Conservation (phyloP, 768 basidiomycete species). For the Austroboletus festivus region DNA sequence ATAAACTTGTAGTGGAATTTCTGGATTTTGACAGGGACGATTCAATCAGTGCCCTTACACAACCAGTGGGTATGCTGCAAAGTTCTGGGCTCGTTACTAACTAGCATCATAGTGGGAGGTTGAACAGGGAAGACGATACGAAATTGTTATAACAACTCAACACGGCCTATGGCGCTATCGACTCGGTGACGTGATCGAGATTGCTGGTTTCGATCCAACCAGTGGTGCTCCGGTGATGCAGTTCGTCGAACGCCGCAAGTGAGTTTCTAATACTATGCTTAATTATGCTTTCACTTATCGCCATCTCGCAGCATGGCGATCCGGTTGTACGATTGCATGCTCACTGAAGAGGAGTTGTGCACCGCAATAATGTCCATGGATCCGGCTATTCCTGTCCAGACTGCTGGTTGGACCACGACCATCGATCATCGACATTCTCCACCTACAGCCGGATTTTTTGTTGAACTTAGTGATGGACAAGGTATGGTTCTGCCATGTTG, state of each 20-base stretch:
- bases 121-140: background rate
- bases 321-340: background rate
- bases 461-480: background rate
- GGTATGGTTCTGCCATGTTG: background rate
- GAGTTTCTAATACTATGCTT: background rate
- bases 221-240: background rate
- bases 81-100: background rate
- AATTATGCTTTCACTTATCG: background rate
- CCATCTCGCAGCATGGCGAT: conserved; percentile 3
- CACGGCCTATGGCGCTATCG: background rate
- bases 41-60: background rate
- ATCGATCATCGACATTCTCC: conserved; percentile 4
- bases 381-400: background rate
- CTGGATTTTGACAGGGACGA: background rate
- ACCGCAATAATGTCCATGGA: background rate
- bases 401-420: background rate
- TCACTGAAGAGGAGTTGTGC: background rate
- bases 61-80: background rate
- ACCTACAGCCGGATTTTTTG: conserved; percentile 2
- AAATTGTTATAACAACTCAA: background rate
- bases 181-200: background rate
- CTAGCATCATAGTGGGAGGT: background rate
- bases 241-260: background rate
- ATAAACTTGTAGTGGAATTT: background rate
- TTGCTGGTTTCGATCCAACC: background rate